phyloP scores from a whole-genome alignment of 108 stramenopile species.

The Ochromonas danica region DNA sequence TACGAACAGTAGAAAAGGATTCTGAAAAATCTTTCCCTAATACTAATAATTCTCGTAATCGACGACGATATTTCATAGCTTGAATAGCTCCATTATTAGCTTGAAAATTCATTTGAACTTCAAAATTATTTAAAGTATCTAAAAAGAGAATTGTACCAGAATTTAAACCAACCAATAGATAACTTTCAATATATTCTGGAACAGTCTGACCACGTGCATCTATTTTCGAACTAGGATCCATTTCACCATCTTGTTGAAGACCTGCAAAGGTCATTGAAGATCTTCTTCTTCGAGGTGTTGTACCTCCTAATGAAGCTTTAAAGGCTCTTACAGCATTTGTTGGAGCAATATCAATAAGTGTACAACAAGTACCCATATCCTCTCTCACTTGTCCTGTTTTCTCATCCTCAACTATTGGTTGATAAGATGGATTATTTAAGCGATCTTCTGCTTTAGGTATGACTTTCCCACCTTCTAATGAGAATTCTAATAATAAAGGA shows the following conservation, averaged over 20 bases:
- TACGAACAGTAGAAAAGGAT: neutral
- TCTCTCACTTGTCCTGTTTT: neutral
- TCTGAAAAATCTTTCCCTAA: neutral
- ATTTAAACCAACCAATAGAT: neutral
- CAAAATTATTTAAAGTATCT: neutral
- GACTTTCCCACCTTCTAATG: neutral
- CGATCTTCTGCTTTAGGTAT: neutral
- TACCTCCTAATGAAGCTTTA: neutral
- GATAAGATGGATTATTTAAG: neutral
- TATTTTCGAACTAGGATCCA: neutral
- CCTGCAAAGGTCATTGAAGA: neutral
- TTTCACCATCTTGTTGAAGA: neutral
- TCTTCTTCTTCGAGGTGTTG: neutral
- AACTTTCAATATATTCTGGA: neutral
- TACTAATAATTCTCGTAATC: constrained; percentile 2
- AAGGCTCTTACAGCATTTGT: neutral
- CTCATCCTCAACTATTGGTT: neutral
- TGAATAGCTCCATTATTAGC: neutral
- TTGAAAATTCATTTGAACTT: constrained; percentile 27
- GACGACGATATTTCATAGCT: constrained; percentile 7
- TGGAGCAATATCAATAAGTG: neutral
- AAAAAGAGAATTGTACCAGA: neutral
- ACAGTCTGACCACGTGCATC: neutral
- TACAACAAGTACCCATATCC: neutral
- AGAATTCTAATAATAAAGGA: neutral